These are phyloP conservation scores for Tirmania nivea DNA, from an alignment of 495 filamentous ascomycete species.

Conservation along the genomic window DNA sequence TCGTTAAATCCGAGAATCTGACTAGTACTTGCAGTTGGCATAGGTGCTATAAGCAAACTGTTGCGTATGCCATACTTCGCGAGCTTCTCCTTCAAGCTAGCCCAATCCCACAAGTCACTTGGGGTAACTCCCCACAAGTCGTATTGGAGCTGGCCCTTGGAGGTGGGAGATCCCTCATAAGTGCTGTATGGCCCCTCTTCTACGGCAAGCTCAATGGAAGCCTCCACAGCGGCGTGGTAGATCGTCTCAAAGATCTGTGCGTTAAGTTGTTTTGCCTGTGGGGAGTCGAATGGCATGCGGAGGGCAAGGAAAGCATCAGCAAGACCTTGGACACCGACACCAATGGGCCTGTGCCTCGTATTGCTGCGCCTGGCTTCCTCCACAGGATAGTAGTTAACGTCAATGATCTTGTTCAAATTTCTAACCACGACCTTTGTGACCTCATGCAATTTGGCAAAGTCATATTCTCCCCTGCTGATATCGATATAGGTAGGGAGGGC, in stretches of 20 bases:
- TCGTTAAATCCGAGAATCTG: constrained; percentile 98
- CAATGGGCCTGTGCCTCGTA: constrained; percentile 84
- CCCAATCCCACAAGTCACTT: constrained; percentile 92
- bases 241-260: constrained; percentile 99
- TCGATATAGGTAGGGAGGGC: constrained; percentile 80
- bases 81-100: constrained; percentile 67
- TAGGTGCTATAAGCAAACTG: constrained; percentile 82
- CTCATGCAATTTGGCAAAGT: constrained; percentile 89
- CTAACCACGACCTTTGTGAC: constrained; percentile 71
- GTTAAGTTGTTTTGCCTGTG: constrained; percentile 80
- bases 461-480: constrained; percentile 54
- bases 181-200: constrained; percentile 63
- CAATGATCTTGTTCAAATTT: constrained; percentile 95
- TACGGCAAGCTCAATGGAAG: constrained; percentile 69
- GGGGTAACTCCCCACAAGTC: constrained; percentile 97
- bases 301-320: constrained; percentile 97
- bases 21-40: constrained; percentile 90
- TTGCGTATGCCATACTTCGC: constrained; percentile 83
- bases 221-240: constrained; percentile 84
- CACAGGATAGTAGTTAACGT: constrained; percentile 92
- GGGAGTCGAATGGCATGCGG: constrained; percentile 88
- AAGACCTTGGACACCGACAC: constrained; percentile 90
- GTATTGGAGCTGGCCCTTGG: constrained; percentile 88
- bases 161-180: constrained; percentile 83
- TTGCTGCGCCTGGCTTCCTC: constrained; percentile 83